phyloP scores from a whole-genome alignment of 2,329 filamentous ascomycete species.

The Trichoderma lentiforme region DNA sequence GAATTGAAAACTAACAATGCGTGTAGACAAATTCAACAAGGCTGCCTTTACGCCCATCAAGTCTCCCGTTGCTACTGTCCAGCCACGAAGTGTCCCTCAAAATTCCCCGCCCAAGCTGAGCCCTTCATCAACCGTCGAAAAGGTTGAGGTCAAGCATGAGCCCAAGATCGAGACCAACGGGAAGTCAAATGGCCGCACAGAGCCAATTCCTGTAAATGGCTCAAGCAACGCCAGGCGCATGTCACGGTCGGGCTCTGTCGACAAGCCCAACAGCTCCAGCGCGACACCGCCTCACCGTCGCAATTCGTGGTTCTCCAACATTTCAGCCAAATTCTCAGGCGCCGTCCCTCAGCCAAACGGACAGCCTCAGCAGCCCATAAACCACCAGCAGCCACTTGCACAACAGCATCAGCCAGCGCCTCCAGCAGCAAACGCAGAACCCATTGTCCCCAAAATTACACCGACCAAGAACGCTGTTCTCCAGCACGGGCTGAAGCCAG shows the following conservation, averaged over 20 bases:
- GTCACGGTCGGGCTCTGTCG: slow-evolving; percentile 36
- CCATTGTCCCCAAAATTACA: slow-evolving; percentile 44
- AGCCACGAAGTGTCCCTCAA: slow-evolving; percentile 33
- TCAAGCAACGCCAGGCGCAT: slow-evolving; percentile 26
- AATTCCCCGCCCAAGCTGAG: slow-evolving; percentile 26
- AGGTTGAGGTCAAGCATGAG: slow-evolving; percentile 10
- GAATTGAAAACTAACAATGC: not conserved
- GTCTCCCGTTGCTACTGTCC: slow-evolving; percentile 27
- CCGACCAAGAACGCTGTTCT: slow-evolving; percentile 58
- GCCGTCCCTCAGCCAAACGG: slow-evolving; percentile 37
- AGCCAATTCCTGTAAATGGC: slow-evolving; percentile 27
- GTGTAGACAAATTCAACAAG: slow-evolving; percentile 32
- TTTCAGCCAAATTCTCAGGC: slow-evolving; percentile 88
- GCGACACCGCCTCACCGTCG: slow-evolving; percentile 50
- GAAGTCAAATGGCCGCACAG: slow-evolving; percentile 21
- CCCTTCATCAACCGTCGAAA: slow-evolving; percentile 27
- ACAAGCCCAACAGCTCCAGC: slow-evolving; percentile 29
- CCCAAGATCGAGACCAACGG: slow-evolving; percentile 19
- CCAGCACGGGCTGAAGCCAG: slow-evolving; percentile 51
- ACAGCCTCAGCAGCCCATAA: not conserved
- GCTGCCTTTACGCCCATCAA: slow-evolving; percentile 28
- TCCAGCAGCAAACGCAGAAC: slow-evolving; percentile 31
- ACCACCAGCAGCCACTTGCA: slow-evolving; percentile 19
- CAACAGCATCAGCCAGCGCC: slow-evolving; percentile 19
- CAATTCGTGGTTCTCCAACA: slow-evolving; percentile 88